Conservation (phyloP, 139 green algal species). For the Desmodesmus armatus region DNA sequence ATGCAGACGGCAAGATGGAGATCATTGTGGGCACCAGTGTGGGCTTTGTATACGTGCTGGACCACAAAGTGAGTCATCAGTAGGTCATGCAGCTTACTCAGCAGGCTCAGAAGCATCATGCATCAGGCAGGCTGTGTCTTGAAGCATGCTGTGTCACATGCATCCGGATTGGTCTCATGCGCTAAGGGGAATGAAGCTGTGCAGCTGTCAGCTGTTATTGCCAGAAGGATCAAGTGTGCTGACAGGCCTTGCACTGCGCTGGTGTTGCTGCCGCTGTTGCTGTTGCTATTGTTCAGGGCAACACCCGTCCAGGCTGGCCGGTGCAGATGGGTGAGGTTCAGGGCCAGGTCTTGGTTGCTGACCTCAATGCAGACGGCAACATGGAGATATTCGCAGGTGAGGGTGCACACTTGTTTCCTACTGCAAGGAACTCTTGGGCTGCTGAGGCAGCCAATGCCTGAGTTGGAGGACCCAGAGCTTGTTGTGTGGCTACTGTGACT, state of each 20-base stretch:
- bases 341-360: constrained; percentile 88
- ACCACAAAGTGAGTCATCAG: constrained; percentile 68
- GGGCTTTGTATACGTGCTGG: constrained; percentile 96
- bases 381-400: constrained; percentile 87
- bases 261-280: neutral
- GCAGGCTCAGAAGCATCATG: no score
- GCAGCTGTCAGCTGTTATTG: neutral
- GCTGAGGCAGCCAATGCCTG: no score
- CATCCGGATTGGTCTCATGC: no score
- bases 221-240: no score
- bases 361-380: constrained; percentile 92
- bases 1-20: constrained; percentile 88
- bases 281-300: constrained; percentile 48
- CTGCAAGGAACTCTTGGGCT: no score
- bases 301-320: constrained; percentile 79
- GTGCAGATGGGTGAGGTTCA: constrained; percentile 97
- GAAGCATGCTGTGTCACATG: no score
- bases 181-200: neutral
- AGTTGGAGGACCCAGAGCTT: neutral
- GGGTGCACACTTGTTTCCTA: no score
- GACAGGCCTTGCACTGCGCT: neutral
- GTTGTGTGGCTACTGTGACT: neutral
- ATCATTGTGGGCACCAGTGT: constrained; percentile 93
- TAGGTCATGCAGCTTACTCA: no score
- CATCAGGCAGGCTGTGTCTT: no score